Evolutionary conservation across 1,139 yeast species (phyloP).

Genomic region (Debaryomyces coudertii): DNA sequence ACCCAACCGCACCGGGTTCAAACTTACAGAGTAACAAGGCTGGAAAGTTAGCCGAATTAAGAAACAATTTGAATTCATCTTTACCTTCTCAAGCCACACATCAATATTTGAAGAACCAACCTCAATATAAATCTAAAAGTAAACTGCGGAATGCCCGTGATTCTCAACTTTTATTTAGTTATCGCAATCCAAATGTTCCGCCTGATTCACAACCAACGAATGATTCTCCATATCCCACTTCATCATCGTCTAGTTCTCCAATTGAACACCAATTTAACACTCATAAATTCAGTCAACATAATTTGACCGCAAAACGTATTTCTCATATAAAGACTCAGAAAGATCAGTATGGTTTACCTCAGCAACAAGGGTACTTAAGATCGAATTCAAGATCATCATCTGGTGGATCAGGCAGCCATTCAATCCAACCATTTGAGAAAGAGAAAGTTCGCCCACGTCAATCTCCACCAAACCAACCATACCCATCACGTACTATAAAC

Average conservation of each 20-base stretch:
- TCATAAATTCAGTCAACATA: conserved; percentile 21
- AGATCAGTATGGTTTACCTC: conserved; percentile 10
- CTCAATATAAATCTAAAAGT: conserved; percentile 7
- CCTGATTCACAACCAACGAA: conserved; percentile 13
- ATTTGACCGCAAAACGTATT: conserved; percentile 22
- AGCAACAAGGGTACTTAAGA: conserved; percentile 2
- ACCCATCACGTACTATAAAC: conserved; percentile 7
- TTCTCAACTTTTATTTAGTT: conserved; percentile 38
- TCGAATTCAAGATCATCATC: conserved; percentile 9
- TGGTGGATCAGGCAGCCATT: conserved; percentile 5
- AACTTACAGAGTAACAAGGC: conserved; percentile 33
- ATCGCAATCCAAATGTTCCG: conserved; percentile 27
- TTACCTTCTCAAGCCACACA: conserved; percentile 11
- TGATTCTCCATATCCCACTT: conserved; percentile 27
- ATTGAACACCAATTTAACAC: conserved; percentile 20
- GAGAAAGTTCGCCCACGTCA: conserved; percentile 11
- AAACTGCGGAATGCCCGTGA: conserved; percentile 24
- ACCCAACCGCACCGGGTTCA: conserved; percentile 25
- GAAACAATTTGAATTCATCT: conserved; percentile 28
- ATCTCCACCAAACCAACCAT: conserved; percentile 12
- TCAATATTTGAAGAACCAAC: conserved; percentile 4
- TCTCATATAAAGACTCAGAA: conserved; percentile 19
- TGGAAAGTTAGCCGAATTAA: conserved; percentile 37
- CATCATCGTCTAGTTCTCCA: conserved; percentile 19
- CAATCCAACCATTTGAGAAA: neutral